phyloP scores from a whole-genome alignment of 805 yeast species.

The Schwanniomyces occidentalis region DNA sequence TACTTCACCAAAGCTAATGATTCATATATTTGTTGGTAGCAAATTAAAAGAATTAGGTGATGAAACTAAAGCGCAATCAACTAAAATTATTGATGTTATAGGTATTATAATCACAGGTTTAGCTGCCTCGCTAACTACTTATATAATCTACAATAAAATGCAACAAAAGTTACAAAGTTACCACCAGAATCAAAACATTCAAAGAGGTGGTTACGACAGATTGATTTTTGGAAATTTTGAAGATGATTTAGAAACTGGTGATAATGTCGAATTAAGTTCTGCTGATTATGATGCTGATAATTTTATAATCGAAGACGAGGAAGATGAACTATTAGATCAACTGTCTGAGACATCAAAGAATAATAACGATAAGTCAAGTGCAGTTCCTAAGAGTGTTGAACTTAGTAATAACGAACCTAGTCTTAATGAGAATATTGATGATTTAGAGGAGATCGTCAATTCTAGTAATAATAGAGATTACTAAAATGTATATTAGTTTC shows the following conservation, averaged over 20 bases:
- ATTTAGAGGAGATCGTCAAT: no score
- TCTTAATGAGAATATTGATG: no score
- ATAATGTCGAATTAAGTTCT: constrained; percentile 34
- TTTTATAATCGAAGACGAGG: constrained; percentile 41
- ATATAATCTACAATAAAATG: constrained; percentile 62
- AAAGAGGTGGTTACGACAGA: constrained; percentile 26
- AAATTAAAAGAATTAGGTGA: constrained; percentile 71
- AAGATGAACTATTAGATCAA: constrained; percentile 18
- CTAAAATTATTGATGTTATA: constrained; percentile 60
- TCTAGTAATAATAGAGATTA: no score
- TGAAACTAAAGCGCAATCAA: constrained; percentile 43
- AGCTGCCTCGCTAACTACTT: constrained; percentile 61
- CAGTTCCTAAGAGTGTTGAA: no score
- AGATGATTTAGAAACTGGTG: constrained; percentile 32
- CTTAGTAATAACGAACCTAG: no score
- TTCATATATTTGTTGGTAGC: constrained; percentile 76
- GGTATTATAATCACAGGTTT: constrained; percentile 58
- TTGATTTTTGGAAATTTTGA: constrained; percentile 43
- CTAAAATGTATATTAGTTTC: no score
- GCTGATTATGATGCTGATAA: constrained; percentile 42
- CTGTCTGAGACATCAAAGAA: no score
- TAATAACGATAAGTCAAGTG: no score
- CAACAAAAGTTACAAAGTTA: constrained; percentile 35
- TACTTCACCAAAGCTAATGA: constrained; percentile 79
- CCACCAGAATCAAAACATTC: constrained; percentile 13